These are phyloP conservation scores for barrel medic (Medicago truncatula) DNA, from an alignment of 306 rosid species.

Conservation along the genomic window MtrunA17r5.0-ANR NC_053043.1:31625501-31626000, in stretches of 20 bases:
- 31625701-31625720: constrained; percentile 55
- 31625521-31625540: constrained; percentile 55
- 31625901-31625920: constrained; percentile 48
- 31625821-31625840: constrained; percentile 58
- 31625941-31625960: constrained; percentile 68
- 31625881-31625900: constrained; percentile 44
- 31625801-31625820: constrained; percentile 62
- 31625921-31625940: constrained; percentile 55
- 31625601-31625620: constrained; percentile 44
- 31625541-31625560: constrained; percentile 45
- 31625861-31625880: constrained; percentile 55
- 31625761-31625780: constrained; percentile 54
- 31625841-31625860: constrained; percentile 63
- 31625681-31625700: constrained; percentile 57
- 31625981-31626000: constrained; percentile 56
- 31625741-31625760: constrained; percentile 44
- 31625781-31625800: constrained; percentile 60
- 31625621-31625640: constrained; percentile 60
- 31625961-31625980: constrained; percentile 60
- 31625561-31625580: constrained; percentile 50
- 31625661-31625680: constrained; percentile 49
- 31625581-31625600: constrained; percentile 63
- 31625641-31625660: constrained; percentile 41
- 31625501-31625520: constrained; percentile 52
- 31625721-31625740: constrained; percentile 44